Conservation (phyloP, 2,329 filamentous ascomycete species). For the Knufia fluminis region DNA sequence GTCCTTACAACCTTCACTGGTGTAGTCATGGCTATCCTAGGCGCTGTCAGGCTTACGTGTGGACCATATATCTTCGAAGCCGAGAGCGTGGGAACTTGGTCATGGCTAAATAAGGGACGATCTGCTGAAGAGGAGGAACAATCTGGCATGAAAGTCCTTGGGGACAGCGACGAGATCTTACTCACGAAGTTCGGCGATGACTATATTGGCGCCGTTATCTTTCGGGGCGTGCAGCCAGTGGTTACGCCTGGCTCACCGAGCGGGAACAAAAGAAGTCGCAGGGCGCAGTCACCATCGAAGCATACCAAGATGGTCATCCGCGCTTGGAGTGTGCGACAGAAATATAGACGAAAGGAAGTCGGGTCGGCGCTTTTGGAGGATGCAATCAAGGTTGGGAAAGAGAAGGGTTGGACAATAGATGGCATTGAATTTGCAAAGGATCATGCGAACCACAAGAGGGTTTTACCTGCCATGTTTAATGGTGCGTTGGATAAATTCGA, state of each 20-base stretch:
- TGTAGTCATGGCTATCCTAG: slow-evolving; percentile 54
- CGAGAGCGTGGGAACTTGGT: slow-evolving; percentile 48
- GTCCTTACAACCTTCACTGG: slow-evolving; percentile 51
- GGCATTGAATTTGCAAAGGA: slow-evolving; percentile 63
- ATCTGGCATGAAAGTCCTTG: slow-evolving; percentile 24
- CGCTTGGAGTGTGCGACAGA: slow-evolving; percentile 68
- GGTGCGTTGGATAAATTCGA: slow-evolving; percentile 51
- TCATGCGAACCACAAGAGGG: slow-evolving; percentile 63
- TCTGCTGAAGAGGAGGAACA: slow-evolving; percentile 25
- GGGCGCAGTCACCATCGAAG: slow-evolving; percentile 9
- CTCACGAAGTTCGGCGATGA: slow-evolving; percentile 59
- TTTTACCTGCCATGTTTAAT: slow-evolving; percentile 56
- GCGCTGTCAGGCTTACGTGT: slow-evolving; percentile 52
- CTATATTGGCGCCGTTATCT: slow-evolving; percentile 61
- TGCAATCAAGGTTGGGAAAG: slow-evolving; percentile 58
- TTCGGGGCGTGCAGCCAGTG: slow-evolving; percentile 30
- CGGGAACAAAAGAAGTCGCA: slow-evolving; percentile 14
- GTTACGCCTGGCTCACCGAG: not conserved
- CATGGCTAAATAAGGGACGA: slow-evolving; percentile 48
- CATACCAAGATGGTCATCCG: slow-evolving; percentile 46
- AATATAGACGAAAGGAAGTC: slow-evolving; percentile 62
- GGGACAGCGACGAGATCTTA: slow-evolving; percentile 49
- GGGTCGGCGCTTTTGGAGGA: slow-evolving; percentile 64
- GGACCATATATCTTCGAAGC: slow-evolving; percentile 55
- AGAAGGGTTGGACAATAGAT: slow-evolving; percentile 58